Evolutionary conservation across 192 early-diverging fungal species (phyloP), one percentile per base, ranked within the genome.

Genomic region (Paraglomus brasilianum): DNA sequence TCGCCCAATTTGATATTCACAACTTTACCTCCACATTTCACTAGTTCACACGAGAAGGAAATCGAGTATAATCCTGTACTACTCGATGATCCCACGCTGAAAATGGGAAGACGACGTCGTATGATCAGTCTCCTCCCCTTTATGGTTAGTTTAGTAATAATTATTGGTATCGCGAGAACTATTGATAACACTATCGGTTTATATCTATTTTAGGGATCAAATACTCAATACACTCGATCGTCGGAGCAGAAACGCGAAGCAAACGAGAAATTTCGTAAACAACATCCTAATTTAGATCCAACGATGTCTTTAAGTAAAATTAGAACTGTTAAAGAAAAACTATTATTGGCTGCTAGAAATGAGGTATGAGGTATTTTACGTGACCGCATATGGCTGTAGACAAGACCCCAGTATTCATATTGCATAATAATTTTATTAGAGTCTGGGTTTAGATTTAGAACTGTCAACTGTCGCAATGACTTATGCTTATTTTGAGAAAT

Each of bases 401-500:
- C 22, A n/a, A 13, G n/a, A 45, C 13, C 1, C 0, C 14, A 24
- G 51, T 70, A 68, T 38, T 14, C 13, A 49, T n/a, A 49, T 4
- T 2, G 17, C 17, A 19, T 49, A 49, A 49, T n/a, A 19, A 14
- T n/a, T 19, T 51, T 43, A n/a, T 42, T 82, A 88, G 17, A 83
- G 79, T 1, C 80, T 84, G 30, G 30, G 83, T 48, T 77, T 91
- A 60, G 89, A 95, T 70, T 79, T 95, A 24, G 95, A 99, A 76
- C 78, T 95, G 22, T 94, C 93, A 1, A 94, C 88, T 49, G 86
- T 95, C 4, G 97, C 97, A 0, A 81, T 84, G 22, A 88, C 92
- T 15, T 95, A 89, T 82, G 95, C 92, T 0, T 97, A 95, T 75
- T 93, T 99, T 79, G 97, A 99, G 74, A 99, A 97, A 74, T 85